A percentile compares a stretch with the other conserved stretches of the same genome.
Evolutionary conservation across 176 grass and related monocot species (phyloP).

Genomic region (Stipa capillata): DNA sequence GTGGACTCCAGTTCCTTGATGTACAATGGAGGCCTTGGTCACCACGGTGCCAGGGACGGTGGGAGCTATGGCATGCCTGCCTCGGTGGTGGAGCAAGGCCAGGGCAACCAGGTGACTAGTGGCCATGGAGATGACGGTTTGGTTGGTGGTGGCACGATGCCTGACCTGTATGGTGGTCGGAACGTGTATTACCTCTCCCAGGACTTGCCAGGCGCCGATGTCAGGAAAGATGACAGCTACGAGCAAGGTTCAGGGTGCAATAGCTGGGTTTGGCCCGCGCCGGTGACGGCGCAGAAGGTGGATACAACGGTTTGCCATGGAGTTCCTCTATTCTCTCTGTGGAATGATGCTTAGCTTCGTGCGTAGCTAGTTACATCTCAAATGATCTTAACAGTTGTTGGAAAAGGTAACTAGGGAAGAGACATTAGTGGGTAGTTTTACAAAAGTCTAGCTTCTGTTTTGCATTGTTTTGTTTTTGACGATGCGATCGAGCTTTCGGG

Average conservation of each 20-base stretch:
- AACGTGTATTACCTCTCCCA: constrained; percentile 23
- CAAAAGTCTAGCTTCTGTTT: constrained; percentile 10
- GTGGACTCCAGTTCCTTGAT: background rate
- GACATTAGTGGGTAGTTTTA: background rate
- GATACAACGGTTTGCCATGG: constrained; percentile 54
- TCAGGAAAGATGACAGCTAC: constrained; percentile 8
- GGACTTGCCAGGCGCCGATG: background rate
- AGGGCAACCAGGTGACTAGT: constrained; percentile 10
- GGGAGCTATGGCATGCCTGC: constrained; percentile 35
- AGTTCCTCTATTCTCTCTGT: constrained; percentile 36
- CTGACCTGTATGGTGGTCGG: constrained; percentile 17
- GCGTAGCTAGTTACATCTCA: background rate
- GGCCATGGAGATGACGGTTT: constrained; percentile 7
- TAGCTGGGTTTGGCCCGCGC: constrained; percentile 13
- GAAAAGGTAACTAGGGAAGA: background rate
- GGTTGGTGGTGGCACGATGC: background rate
- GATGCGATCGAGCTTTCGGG: background rate
- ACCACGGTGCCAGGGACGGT: background rate
- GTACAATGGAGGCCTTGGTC: background rate
- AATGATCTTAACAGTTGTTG: background rate
- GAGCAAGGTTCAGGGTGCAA: constrained; percentile 26
- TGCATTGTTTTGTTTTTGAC: background rate
- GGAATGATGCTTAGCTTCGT: constrained; percentile 41
- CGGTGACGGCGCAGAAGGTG: constrained; percentile 9
- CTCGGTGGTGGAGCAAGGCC: constrained; percentile 31